Conservation (phyloP, 2,329 filamentous ascomycete genomes). For the Aspergillus bombycis region DNA sequence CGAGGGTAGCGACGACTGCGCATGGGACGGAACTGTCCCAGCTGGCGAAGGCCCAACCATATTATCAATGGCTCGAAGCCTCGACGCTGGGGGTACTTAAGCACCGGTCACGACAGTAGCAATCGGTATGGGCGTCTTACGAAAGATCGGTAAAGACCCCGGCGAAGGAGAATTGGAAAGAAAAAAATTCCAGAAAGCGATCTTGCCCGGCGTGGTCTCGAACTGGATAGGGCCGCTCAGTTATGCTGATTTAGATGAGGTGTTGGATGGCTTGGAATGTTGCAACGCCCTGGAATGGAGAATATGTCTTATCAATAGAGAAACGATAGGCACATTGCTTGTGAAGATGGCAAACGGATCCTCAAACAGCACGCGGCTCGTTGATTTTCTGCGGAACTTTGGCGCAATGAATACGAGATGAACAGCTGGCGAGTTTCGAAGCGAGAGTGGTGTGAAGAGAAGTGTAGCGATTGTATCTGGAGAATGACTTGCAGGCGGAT, state of each 20-base stretch:
- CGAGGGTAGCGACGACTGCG: constrained; percentile 82
- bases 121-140: not conserved
- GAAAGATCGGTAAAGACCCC: not conserved
- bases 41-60: constrained; percentile 46
- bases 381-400: not conserved
- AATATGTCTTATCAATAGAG: constrained; percentile 16
- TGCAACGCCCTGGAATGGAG: constrained; percentile 10
- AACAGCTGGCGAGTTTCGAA: constrained; percentile 7
- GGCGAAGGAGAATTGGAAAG: not conserved
- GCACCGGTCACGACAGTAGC: not conserved
- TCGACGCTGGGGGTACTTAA: constrained; percentile 12
- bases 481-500: not conserved
- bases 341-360: constrained; percentile 5
- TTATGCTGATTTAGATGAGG: not conserved
- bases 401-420: constrained; percentile 2
- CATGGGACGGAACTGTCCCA: constrained; percentile 61
- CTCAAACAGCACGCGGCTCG: not conserved
- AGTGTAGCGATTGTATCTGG: constrained; percentile 2
- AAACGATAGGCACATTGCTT: constrained; percentile 18
- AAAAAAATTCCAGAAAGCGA: not conserved
- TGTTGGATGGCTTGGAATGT: constrained; percentile 16
- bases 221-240: not conserved
- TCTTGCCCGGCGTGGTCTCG: not conserved
- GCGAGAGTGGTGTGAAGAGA: constrained; percentile 12
- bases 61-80: constrained; percentile 18